Evolutionary conservation across 805 yeast genomes (phyloP), one percentile per base, ranked within the genome.

Genomic region (Danielia oregonensis): DNA sequence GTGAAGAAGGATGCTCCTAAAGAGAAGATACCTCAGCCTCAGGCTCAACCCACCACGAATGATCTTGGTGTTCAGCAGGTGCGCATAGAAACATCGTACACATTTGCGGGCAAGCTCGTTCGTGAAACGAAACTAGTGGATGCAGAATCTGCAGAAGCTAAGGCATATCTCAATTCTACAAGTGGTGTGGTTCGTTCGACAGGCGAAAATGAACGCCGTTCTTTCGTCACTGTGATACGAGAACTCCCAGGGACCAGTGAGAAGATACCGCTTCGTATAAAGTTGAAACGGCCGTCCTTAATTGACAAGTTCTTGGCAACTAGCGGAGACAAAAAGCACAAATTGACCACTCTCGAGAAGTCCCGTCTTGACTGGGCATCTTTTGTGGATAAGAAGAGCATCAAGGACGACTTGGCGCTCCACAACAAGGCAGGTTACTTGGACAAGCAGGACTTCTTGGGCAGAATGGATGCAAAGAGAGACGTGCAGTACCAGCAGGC

Each of bases 351-450:
- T 0, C 65, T 93, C 44, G 97, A 93, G 55, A 93, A 93, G 60
- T 85, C 95, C 1, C 70, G 95, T 43, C 68, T 93, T 32, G 98
- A 93, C 60, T 93, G 97, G 95, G 94, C 95, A 1, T 78, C 85
- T 30, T 88, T 85, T 61, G 96, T 93, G 19, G 97, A 91, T 60
- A 74, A 83, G 44, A 79, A 81, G 44, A 88, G 88, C 36, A 80
- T 93, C 30, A 71, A 76, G 33, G 96, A 86, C 45, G 98, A 93
- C 43, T 73, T 93, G 52, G 73, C 71, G 30, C 72, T 76, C 37
- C 83, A 82, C 53, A 89, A 88, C 55, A 89, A 85, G 65, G 93
- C 81, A 33, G 98, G 98, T 6, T 93, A 81, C 60, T 64, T 93
- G 51, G 95, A 86, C 42, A 87, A 79, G 54, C 97, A 91, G 58